Evolutionary conservation across 192 early-diverging fungal genomes (phyloP).

Genomic region (Coemansia javaensis): DNA sequence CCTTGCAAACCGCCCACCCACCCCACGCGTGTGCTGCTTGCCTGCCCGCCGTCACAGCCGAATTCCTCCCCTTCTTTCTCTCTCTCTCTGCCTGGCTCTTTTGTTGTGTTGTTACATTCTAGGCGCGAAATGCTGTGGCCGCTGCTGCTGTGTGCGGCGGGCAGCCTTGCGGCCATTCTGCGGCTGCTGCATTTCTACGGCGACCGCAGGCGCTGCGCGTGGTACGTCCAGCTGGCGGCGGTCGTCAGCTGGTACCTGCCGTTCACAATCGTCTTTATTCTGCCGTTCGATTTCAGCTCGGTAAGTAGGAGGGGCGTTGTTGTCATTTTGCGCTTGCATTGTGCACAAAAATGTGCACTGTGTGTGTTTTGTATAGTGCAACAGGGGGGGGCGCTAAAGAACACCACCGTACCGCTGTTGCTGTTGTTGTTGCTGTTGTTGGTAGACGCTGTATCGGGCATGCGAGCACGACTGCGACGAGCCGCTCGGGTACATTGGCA

Average conservation of each 20-base stretch:
- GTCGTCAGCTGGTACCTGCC: constrained; percentile 86
- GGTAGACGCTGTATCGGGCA: constrained; percentile 62
- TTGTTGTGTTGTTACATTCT: background rate
- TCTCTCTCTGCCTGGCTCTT: background rate
- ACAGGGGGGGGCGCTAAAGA: too few relatives aligned
- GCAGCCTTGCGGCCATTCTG: constrained; percentile 52
- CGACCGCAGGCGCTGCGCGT: constrained; percentile 64
- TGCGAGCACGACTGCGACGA: constrained; percentile 66
- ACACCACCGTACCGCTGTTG: too few relatives aligned
- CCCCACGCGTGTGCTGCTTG: too few relatives aligned
- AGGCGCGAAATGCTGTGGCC: constrained; percentile 43
- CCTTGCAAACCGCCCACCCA: too few relatives aligned
- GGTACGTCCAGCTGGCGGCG: constrained; percentile 75
- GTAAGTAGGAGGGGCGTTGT: too few relatives aligned
- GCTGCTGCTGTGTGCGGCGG: constrained; percentile 46
- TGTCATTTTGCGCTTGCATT: too few relatives aligned
- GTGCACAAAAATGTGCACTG: constrained; percentile 3
- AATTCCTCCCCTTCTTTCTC: too few relatives aligned
- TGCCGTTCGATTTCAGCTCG: constrained; percentile 86
- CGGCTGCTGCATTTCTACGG: constrained; percentile 73
- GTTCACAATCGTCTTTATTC: constrained; percentile 83
- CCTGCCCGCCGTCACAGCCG: too few relatives aligned
- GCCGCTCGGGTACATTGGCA: constrained; percentile 71
- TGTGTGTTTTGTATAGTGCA: too few relatives aligned
- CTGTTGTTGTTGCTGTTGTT: background rate